Conservation (phyloP, 179 eudicot species). For the Beta corolliflora region DNA sequence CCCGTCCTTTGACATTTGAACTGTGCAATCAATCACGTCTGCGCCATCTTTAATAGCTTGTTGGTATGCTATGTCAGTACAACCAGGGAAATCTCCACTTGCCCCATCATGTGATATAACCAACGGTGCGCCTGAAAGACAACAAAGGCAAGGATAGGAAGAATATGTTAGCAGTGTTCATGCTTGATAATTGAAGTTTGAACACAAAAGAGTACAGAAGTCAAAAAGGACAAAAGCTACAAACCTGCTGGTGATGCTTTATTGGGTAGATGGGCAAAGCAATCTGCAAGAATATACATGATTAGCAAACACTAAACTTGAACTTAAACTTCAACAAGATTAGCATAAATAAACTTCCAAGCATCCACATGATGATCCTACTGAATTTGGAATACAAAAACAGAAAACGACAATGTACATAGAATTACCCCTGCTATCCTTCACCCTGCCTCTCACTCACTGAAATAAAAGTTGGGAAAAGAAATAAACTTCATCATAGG, state of each 20-base stretch:
- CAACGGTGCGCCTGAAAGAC: slow-evolving; percentile 56
- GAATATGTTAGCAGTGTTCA: slow-evolving; percentile 1
- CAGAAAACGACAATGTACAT: background rate
- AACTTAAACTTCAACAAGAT: no score
- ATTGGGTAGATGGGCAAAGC: slow-evolving; percentile 73
- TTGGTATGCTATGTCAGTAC: slow-evolving; percentile 76
- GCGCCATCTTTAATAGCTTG: slow-evolving; percentile 83
- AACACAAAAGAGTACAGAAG: background rate
- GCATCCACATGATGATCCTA: background rate
- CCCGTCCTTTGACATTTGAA: slow-evolving; percentile 84
- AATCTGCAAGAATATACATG: slow-evolving; percentile 48
- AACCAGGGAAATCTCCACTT: slow-evolving; percentile 89
- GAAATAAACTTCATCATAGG: no score
- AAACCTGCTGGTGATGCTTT: slow-evolving; percentile 54
- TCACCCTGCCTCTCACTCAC: background rate
- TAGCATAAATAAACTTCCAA: background rate
- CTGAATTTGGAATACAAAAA: background rate
- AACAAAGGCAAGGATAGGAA: background rate
- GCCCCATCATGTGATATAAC: slow-evolving; percentile 81
- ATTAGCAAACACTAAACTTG: slow-evolving; percentile 7
- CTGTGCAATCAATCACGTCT: slow-evolving; percentile 83
- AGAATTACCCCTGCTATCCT: background rate
- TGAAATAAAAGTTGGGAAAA: no score
- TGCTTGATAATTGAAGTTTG: background rate
- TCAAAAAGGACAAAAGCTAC: slow-evolving; percentile 5